These are phyloP conservation scores for Periconia sp. DNA, from an alignment of 2,329 filamentous ascomycete species.

Conservation along the genomic window DNA sequence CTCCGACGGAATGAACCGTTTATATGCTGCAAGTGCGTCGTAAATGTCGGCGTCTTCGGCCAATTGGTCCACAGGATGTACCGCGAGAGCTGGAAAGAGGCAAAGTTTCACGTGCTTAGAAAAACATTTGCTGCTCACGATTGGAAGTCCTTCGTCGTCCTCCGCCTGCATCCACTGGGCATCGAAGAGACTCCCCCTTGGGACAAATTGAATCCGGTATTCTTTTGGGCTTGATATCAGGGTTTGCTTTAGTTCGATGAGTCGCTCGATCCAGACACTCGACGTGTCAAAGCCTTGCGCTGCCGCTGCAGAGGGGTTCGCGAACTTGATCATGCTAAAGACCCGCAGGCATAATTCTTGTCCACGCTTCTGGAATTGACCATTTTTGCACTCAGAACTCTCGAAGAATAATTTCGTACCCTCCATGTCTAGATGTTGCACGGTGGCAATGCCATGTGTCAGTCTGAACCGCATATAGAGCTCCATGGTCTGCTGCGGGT, in stretches of 20 bases:
- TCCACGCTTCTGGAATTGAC: neutral
- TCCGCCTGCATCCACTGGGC: slow-evolving; percentile 16
- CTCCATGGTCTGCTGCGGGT: slow-evolving; percentile 4
- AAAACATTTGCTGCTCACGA: neutral
- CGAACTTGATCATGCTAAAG: neutral
- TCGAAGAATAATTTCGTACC: slow-evolving; percentile 13
- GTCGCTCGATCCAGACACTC: slow-evolving; percentile 1
- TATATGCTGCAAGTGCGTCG: slow-evolving; percentile 11
- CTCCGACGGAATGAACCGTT: slow-evolving; percentile 13
- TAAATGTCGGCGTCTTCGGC: slow-evolving; percentile 1
- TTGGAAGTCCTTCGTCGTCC: neutral
- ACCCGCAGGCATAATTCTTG: neutral
- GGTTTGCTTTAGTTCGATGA: slow-evolving; percentile 11
- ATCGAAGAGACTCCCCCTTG: slow-evolving; percentile 12
- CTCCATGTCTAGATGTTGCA: slow-evolving; percentile 10
- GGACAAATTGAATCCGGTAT: slow-evolving; percentile 15
- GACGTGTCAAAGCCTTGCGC: neutral
- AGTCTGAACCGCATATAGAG: slow-evolving; percentile 2
- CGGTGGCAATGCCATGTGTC: slow-evolving; percentile 5
- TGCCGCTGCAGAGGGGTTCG: slow-evolving; percentile 1
- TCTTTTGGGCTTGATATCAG: slow-evolving; percentile 16
- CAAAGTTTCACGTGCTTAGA: slow-evolving; percentile 11
- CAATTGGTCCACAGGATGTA: neutral
- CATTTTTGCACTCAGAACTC: slow-evolving; percentile 1
- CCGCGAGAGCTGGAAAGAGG: slow-evolving; percentile 15